Conservation (phyloP, 352 stramenopile species). For the Saprolegnia parasitica region DNA sequence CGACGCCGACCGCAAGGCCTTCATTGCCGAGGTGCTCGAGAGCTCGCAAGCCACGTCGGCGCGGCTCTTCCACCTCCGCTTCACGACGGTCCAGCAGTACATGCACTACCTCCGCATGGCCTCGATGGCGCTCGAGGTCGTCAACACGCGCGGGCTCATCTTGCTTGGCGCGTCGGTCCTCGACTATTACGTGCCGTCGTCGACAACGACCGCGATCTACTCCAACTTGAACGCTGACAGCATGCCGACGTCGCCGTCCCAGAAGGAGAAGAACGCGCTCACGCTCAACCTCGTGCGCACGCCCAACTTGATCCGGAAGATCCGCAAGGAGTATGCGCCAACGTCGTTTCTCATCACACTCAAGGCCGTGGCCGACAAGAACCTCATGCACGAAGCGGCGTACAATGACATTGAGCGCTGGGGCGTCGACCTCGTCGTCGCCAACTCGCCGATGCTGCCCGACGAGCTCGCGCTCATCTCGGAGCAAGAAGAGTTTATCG, state of each 20-base stretch:
- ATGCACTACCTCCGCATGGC: slow-evolving; percentile 62
- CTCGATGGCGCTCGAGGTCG: slow-evolving; percentile 47
- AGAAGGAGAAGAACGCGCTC: slow-evolving; percentile 37
- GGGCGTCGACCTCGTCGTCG: slow-evolving; percentile 73
- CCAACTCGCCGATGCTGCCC: slow-evolving; percentile 39
- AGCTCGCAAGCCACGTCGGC: slow-evolving; percentile 56
- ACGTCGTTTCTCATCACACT: slow-evolving; percentile 75
- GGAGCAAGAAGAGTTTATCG: slow-evolving; percentile 74
- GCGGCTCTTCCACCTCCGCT: slow-evolving; percentile 66
- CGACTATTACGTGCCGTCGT: slow-evolving; percentile 66
- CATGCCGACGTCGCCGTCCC: slow-evolving; percentile 25
- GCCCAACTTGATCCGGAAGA: slow-evolving; percentile 74
- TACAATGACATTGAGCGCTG: slow-evolving; percentile 73
- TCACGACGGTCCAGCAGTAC: slow-evolving; percentile 81
- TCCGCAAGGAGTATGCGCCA: slow-evolving; percentile 74
- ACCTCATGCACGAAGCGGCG: slow-evolving; percentile 51
- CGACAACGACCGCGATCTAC: not conserved
- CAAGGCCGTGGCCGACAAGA: slow-evolving; percentile 57
- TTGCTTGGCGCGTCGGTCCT: slow-evolving; percentile 73
- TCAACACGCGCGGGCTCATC: slow-evolving; percentile 60
- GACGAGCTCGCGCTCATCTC: slow-evolving; percentile 74
- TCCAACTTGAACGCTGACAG: slow-evolving; percentile 9
- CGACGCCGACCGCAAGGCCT: slow-evolving; percentile 39
- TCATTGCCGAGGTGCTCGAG: slow-evolving; percentile 35
- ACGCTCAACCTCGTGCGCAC: slow-evolving; percentile 68